Base-by-base conservation (phyloP, 768 basidiomycete species). In the Pisolithus orientalis region DNA sequence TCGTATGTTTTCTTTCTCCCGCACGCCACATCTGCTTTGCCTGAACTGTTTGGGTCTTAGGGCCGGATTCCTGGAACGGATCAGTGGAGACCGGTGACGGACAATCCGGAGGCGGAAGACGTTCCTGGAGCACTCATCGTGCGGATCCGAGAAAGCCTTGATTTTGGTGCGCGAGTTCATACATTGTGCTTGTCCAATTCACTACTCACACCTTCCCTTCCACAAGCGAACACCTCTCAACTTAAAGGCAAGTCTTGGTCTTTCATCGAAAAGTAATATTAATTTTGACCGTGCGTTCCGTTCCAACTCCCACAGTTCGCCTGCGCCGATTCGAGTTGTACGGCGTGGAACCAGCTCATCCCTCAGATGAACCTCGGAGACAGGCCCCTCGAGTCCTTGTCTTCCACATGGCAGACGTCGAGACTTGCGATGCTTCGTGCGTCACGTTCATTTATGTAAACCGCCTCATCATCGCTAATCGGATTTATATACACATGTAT, bases 341-440 rank as follows among this genome's bases (percentile, higher is more conserved):
- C 60, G 95, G 95, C 1, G 69, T 80, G 8, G 74, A 80, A 44
- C 82, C 75, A 57, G 82, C 76, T 21, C 96, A 98, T 71, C 96
- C 96, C 0, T 92, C 90, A 1, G 95, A 97, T 56, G 84, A 79
- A 52, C 94, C 90, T 0, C 75, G 82, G 13, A 75, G 93, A 56
- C 80, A 83, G 50, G 78, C 85, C 52, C 85, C 93, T 5, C 80
- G 77, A 11, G 83, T 83, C 2, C 69, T 97, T 24, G 90, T 96
- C 21, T 94, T 99, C 69, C 94, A 98, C 60, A 78, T 97, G 77
- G 85, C 87, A 11, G 95, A 98, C 69, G 87, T 96, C 4, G 90
- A 94, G 52, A 80, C 76, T 16, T 84, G 90, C 54, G 95, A 99
- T 65, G 93, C 95, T 7, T 92, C 90, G 88, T 94, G 62, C 67